Percentiles rank a stretch among this genome's conserved stretches.
Evolutionary conservation across 768 basidiomycete genomes (phyloP).

Genomic region (Pulveroboletus sp.): DNA sequence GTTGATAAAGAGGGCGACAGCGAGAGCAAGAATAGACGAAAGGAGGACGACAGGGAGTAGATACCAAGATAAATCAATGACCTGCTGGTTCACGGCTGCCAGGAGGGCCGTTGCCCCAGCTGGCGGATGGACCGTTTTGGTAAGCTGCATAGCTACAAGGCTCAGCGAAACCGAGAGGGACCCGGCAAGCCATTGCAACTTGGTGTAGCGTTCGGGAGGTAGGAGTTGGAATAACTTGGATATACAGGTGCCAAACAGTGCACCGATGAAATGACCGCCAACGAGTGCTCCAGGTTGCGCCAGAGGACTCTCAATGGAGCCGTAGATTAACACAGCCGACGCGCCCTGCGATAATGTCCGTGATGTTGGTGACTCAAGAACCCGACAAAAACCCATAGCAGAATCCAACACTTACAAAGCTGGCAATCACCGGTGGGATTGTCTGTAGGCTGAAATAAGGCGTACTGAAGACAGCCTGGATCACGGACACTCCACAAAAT

Average conservation of each 20-base stretch:
- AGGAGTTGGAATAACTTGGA: constrained; percentile 48
- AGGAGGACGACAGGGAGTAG: constrained; percentile 40
- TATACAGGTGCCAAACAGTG: constrained; percentile 44
- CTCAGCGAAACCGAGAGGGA: constrained; percentile 38
- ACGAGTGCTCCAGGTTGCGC: constrained; percentile 44
- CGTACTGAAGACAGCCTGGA: constrained; percentile 48
- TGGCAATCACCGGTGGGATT: constrained; percentile 31
- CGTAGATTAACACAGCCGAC: constrained; percentile 33
- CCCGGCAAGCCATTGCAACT: constrained; percentile 40
- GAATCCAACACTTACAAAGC: constrained; percentile 15
- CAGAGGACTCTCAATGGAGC: constrained; percentile 47
- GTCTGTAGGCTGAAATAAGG: constrained; percentile 43
- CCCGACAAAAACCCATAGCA: background rate
- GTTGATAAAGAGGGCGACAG: constrained; percentile 43
- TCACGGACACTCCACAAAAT: constrained; percentile 39
- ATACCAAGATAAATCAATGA: constrained; percentile 39
- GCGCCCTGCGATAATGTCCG: no score
- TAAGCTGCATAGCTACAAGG: constrained; percentile 49
- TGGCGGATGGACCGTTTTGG: constrained; percentile 47
- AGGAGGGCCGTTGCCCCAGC: constrained; percentile 51
- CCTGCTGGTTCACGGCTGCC: constrained; percentile 38
- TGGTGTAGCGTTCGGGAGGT: constrained; percentile 39
- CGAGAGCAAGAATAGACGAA: constrained; percentile 40
- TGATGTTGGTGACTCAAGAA: background rate
- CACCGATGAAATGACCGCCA: constrained; percentile 28